These are phyloP conservation scores for Bidens hawaiensis DNA, from an alignment of 140 eudicot genomes.

Conservation along the genomic window DNA sequence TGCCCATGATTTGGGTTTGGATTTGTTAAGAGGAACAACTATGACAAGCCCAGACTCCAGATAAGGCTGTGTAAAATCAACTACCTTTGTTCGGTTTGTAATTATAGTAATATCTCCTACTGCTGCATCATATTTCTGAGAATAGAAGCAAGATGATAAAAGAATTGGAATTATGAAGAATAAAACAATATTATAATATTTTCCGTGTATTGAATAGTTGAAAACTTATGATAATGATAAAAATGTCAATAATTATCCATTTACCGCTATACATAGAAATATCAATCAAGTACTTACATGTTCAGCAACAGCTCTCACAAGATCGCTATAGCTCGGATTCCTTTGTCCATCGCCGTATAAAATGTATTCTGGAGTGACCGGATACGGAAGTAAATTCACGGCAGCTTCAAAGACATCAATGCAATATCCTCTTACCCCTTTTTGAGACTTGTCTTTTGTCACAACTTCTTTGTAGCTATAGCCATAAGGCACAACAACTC, in stretches of 20 bases:
- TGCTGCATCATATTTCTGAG: slow-evolving; percentile 37
- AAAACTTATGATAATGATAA: too few relatives aligned
- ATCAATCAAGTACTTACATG: slow-evolving; percentile 14
- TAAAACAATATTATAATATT: too few relatives aligned
- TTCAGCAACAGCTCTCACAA: slow-evolving; percentile 32
- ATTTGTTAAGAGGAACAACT: slow-evolving; percentile 19
- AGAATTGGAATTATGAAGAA: too few relatives aligned
- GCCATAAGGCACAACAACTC: slow-evolving; percentile 26
- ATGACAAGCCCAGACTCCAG: slow-evolving; percentile 26
- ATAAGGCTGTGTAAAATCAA: slow-evolving; percentile 31
- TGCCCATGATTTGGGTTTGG: slow-evolving; percentile 23
- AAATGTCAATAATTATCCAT: too few relatives aligned
- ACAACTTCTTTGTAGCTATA: slow-evolving; percentile 25
- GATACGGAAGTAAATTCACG: slow-evolving; percentile 30
- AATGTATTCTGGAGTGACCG: slow-evolving; percentile 22
- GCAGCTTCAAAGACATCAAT: slow-evolving; percentile 39
- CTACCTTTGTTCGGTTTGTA: slow-evolving; percentile 25
- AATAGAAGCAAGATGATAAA: not conserved
- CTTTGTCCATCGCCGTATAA: slow-evolving; percentile 30
- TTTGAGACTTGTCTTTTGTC: slow-evolving; percentile 12
- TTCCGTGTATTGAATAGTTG: too few relatives aligned
- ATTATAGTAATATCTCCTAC: slow-evolving; percentile 31
- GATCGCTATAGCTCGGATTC: slow-evolving; percentile 21
- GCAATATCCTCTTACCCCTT: slow-evolving; percentile 33
- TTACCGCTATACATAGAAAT: not conserved